Evolutionary conservation across 2,329 filamentous ascomycete genomes (phyloP), one percentile per base, ranked within the genome.

Genomic region (Fusarium verrucosum): DNA sequence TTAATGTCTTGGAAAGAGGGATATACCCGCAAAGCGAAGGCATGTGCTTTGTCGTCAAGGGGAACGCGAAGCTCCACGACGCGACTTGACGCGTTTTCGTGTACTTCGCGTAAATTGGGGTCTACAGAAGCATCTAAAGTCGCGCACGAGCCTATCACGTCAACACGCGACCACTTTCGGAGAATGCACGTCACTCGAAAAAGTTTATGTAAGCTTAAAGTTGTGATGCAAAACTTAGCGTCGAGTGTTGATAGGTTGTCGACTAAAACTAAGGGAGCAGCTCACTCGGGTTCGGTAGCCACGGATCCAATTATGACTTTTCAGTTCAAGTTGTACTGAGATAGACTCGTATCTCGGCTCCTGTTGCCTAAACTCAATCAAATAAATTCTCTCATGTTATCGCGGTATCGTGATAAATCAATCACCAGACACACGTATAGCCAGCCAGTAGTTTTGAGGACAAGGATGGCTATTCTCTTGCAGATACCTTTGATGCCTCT

Each of bases 1-100:
- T 23, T 33, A 38, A 49, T 67, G 52, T 51, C 49, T 60, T 41
- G 52, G 36, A 67, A 67, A 38, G 44, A 49, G 30, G 36, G 32
- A 67, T 33, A 35, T 22, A 42, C 46, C 47, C 22, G 37, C 37
- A 58, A 52, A 59, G 44, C 43, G 42, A 47, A 35, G 41, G 51
- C 43, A 65, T 58, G 47, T 61, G 59, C 50, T 30, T 54, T 37
- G 63, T 67, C 64, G 63, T 50, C 64, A 56, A 60, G 64, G 64
- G 64, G 36, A 67, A 67, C 64, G 59, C 36, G 58, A 50, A 32
- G 33, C 33, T 41, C 26, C 41, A 38, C 38, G 35, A 49, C 65
- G 60, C 51, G 65, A 35, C 19, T 5, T 3, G 4, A 13, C 60
- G 51, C 40, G 57, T 41, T 14, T 7, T 7, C 49, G 56, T 44